Evolutionary conservation across 2,329 filamentous ascomycete genomes (phyloP).

Genomic region (Aphanocladium album): DNA sequence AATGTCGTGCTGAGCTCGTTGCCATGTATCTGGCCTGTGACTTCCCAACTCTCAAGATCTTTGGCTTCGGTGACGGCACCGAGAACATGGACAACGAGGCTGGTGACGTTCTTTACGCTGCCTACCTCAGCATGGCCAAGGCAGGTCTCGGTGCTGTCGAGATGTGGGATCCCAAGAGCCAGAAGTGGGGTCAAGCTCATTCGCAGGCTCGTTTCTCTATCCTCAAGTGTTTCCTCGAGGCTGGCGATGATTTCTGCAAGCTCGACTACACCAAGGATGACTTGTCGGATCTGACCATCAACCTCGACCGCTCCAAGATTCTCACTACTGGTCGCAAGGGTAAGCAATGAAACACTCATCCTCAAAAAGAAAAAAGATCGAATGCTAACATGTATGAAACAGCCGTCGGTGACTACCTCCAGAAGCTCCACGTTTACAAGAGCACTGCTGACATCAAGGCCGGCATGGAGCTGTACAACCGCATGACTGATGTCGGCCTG

Average conservation of each 20-base stretch:
- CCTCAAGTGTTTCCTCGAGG: slow-evolving; percentile 75
- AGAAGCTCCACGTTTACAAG: slow-evolving; percentile 91
- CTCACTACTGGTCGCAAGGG: slow-evolving; percentile 71
- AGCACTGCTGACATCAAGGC: slow-evolving; percentile 75
- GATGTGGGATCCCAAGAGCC: slow-evolving; percentile 87
- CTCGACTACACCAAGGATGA: slow-evolving; percentile 69
- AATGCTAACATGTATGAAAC: slow-evolving; percentile 19
- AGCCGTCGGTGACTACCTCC: slow-evolving; percentile 81
- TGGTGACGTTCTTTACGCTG: slow-evolving; percentile 80
- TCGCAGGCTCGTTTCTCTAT: slow-evolving; percentile 91
- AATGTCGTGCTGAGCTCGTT: slow-evolving; percentile 90
- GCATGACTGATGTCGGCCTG: slow-evolving; percentile 75
- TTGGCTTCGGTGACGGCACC: slow-evolving; percentile 78
- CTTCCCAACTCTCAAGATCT: slow-evolving; percentile 82
- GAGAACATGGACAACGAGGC: slow-evolving; percentile 69
- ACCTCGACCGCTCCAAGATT: slow-evolving; percentile 81
- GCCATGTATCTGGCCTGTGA: slow-evolving; percentile 90
- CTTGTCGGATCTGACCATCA: slow-evolving; percentile 75
- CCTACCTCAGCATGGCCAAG: slow-evolving; percentile 90
- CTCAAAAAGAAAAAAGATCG: background rate
- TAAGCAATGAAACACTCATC: slow-evolving; percentile 23
- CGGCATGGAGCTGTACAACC: slow-evolving; percentile 74
- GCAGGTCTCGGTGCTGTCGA: slow-evolving; percentile 86
- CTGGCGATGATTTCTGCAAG: slow-evolving; percentile 81
- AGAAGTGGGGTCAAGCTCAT: slow-evolving; percentile 90